phyloP scores from a whole-genome alignment of 164 flowering plant genomes.

The Nelumbo lutea region DNA sequence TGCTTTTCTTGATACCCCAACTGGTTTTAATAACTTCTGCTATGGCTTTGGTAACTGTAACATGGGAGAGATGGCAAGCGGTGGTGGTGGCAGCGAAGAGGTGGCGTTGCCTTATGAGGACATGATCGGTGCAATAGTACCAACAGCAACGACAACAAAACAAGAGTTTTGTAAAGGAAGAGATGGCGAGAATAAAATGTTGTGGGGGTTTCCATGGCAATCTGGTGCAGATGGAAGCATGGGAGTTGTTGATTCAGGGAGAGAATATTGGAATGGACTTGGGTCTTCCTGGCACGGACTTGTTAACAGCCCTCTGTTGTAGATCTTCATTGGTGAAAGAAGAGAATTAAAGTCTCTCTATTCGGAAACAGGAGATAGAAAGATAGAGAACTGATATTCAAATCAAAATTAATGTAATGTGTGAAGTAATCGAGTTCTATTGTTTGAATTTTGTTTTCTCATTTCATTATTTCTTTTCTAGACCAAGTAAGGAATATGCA shows the following conservation, averaged over 20 bases:
- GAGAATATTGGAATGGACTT: constrained; percentile 59
- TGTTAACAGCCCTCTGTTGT: constrained; percentile 70
- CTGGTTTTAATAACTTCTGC: constrained; percentile 35
- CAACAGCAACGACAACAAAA: constrained; percentile 36
- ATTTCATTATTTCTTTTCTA: neutral
- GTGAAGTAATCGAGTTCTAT: too few species aligned
- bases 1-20: constrained; percentile 37
- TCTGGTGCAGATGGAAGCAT: constrained; percentile 31
- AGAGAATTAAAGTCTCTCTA: neutral
- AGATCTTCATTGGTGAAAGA: constrained; percentile 11
- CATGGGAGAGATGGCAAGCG: constrained; percentile 27
- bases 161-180: constrained; percentile 37
- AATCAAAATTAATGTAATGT: constrained; percentile 14
- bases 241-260: constrained; percentile 38
- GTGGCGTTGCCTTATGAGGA: constrained; percentile 31
- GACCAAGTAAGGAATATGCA: constrained; percentile 13
- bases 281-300: constrained; percentile 75
- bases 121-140: constrained; percentile 22
- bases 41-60: constrained; percentile 37
- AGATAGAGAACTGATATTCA: neutral
- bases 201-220: constrained; percentile 76
- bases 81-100: constrained; percentile 13
- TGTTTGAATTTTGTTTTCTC: too few species aligned
- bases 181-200: constrained; percentile 29
- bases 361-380: neutral